Percentiles rank a stretch among this genome's conserved stretches.
These are phyloP conservation scores for Hygrophorus russula DNA, from an alignment of 768 basidiomycete genomes.

Conservation along the genomic window DNA sequence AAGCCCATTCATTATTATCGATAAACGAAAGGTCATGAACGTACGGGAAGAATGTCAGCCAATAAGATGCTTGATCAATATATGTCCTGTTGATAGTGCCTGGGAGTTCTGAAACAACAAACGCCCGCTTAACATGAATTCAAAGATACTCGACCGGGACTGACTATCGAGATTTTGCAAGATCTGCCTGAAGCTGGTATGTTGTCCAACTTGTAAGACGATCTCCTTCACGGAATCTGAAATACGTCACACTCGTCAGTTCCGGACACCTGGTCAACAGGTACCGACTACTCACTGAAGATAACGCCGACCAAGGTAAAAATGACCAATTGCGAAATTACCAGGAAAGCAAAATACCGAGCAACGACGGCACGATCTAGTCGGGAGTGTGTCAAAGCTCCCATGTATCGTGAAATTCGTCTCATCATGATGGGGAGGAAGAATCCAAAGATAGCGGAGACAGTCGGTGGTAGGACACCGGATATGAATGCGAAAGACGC, in stretches of 20 bases:
- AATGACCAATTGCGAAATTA: slow-evolving; percentile 87
- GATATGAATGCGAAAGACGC: slow-evolving; percentile 74
- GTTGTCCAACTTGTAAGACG: slow-evolving; percentile 29
- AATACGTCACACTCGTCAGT: slow-evolving; percentile 1
- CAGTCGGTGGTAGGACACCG: slow-evolving; percentile 85
- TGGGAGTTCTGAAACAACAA: slow-evolving; percentile 41
- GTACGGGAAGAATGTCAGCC: slow-evolving; percentile 93
- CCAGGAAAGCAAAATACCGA: slow-evolving; percentile 88
- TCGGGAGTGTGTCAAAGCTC: slow-evolving; percentile 58
- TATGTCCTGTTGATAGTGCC: slow-evolving; percentile 75
- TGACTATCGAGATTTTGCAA: slow-evolving; percentile 33
- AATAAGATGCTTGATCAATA: slow-evolving; percentile 83
- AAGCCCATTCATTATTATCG: not conserved
- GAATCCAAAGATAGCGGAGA: slow-evolving; percentile 83
- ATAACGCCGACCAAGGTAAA: slow-evolving; percentile 89
- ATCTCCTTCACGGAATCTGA: slow-evolving; percentile 33
- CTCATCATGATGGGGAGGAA: slow-evolving; percentile 91
- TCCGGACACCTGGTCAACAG: not conserved
- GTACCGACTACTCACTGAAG: slow-evolving; percentile 53
- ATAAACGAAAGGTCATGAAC: no score
- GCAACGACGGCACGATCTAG: slow-evolving; percentile 88
- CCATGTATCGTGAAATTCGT: slow-evolving; percentile 65
- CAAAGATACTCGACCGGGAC: slow-evolving; percentile 10
- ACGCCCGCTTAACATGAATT: not conserved
- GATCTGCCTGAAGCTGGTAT: slow-evolving; percentile 35